Percentiles rank a stretch among this genome's conserved stretches.
phyloP scores from a whole-genome alignment of 1,284 basidiomycete genomes.

The Cystobasidiaceae sp. region DNA sequence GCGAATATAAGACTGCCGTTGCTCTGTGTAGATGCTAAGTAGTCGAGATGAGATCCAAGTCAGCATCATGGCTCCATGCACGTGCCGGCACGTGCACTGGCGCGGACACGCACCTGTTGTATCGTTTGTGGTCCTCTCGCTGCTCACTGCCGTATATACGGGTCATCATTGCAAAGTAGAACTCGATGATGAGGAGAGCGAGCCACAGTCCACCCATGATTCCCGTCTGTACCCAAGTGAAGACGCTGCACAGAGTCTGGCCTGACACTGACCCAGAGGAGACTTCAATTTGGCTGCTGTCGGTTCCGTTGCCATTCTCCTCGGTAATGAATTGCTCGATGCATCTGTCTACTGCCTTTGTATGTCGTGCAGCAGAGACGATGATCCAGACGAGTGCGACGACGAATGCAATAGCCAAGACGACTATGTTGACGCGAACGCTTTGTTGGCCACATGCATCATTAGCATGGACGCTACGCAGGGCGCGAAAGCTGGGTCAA shows the following conservation, averaged over 20 bases:
- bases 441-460: too few species aligned
- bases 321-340: slow-evolving; percentile 57
- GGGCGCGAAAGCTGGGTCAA: neutral
- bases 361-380: slow-evolving; percentile 68
- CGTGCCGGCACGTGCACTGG: neutral
- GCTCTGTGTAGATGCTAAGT: slow-evolving; percentile 27
- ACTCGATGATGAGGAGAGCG: slow-evolving; percentile 64
- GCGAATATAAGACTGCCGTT: slow-evolving; percentile 22
- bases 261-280: slow-evolving; percentile 50
- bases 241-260: slow-evolving; percentile 70
- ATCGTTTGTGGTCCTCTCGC: slow-evolving; percentile 41
- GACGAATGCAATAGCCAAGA: slow-evolving; percentile 60
- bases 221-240: slow-evolving; percentile 85
- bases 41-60: neutral
- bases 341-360: slow-evolving; percentile 63
- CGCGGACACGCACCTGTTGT: slow-evolving; percentile 28
- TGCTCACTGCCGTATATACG: slow-evolving; percentile 69
- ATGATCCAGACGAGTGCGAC: slow-evolving; percentile 73
- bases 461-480: slow-evolving; percentile 49
- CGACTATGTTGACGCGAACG: slow-evolving; percentile 62
- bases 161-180: slow-evolving; percentile 64
- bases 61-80: neutral
- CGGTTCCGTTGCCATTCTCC: slow-evolving; percentile 44
- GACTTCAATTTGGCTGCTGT: slow-evolving; percentile 36
- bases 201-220: slow-evolving; percentile 81